phyloP scores from a whole-genome alignment of 305 asterid genomes.

The Salvia sclarea region DNA sequence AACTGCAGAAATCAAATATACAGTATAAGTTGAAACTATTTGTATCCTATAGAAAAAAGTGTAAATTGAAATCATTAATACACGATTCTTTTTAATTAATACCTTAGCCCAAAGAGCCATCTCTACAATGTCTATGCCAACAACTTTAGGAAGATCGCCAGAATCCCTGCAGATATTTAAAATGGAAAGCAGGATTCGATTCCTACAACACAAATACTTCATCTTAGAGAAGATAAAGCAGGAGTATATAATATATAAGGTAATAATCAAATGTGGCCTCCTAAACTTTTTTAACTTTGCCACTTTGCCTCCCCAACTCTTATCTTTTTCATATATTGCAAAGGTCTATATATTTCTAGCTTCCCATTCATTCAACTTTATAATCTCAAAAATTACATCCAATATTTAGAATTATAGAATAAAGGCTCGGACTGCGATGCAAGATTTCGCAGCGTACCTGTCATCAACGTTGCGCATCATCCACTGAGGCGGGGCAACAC shows the following conservation, averaged over 20 bases:
- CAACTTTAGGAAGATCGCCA: conserved; percentile 90
- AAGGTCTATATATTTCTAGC: background rate
- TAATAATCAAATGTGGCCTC: background rate
- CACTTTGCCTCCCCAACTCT: background rate
- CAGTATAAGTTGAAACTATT: background rate
- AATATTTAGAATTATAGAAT: background rate
- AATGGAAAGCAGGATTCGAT: conserved; percentile 80
- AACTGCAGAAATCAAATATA: conserved; percentile 10
- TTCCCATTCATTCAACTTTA: background rate
- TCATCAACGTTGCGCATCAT: conserved; percentile 98
- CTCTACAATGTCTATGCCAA: conserved; percentile 81
- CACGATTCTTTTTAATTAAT: background rate
- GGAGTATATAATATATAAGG: background rate
- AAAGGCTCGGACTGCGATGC: too few species aligned
- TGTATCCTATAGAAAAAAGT: conserved; percentile 1
- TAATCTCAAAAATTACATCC: background rate
- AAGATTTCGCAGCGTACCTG: conserved; percentile 63
- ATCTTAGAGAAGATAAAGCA: conserved; percentile 30
- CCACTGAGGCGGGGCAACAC: conserved; percentile 99
- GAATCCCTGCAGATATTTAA: conserved; percentile 81
- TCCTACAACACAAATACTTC: conserved; percentile 54
- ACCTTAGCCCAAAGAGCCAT: conserved; percentile 99
- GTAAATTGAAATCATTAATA: conserved; percentile 8
- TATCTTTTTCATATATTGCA: background rate
- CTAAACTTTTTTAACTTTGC: background rate